A percentile compares a stretch with the other conserved stretches of the same genome.
Evolutionary conservation across 1,284 basidiomycete genomes (phyloP).

Genomic region (Moniliella sp.): DNA sequence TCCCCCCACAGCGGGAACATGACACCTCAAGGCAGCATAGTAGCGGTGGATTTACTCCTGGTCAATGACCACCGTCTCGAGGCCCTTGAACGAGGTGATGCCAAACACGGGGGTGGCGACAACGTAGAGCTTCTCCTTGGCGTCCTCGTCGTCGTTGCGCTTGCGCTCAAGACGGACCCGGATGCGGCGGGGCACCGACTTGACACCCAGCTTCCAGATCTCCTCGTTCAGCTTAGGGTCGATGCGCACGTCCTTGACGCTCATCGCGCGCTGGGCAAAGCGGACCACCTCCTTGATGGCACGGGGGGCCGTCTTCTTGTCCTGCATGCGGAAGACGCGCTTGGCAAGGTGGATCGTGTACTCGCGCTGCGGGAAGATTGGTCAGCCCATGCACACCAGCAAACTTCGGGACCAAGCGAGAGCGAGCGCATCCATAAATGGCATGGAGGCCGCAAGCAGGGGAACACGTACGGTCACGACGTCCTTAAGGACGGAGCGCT

Average conservation of each 20-base stretch:
- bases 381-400: neutral
- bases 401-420: neutral
- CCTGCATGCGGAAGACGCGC: conserved; percentile 21
- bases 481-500: conserved; percentile 28
- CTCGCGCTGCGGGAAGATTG: conserved; percentile 14
- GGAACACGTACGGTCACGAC: conserved; percentile 16
- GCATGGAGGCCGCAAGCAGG: neutral
- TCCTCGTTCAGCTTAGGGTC: conserved; percentile 34
- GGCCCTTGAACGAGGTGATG: conserved; percentile 31
- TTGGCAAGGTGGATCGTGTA: conserved; percentile 34
- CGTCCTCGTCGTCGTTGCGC: conserved; percentile 34
- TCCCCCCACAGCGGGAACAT: too few species aligned
- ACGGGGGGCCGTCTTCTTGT: conserved; percentile 33
- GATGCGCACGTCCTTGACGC: conserved; percentile 30
- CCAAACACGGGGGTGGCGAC: conserved; percentile 30
- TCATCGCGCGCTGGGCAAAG: conserved; percentile 32
- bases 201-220: conserved; percentile 33
- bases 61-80: conserved; percentile 30
- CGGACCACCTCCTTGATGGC: conserved; percentile 31
- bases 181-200: conserved; percentile 29
- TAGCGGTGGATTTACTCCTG: conserved; percentile 23
- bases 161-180: conserved; percentile 31
- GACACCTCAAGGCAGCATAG: too few species aligned
- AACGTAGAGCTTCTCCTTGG: conserved; percentile 34
- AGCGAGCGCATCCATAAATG: neutral